Evolutionary conservation across 306 rosid species (phyloP).

Genomic region (Ormosia semicastrata): DNA sequence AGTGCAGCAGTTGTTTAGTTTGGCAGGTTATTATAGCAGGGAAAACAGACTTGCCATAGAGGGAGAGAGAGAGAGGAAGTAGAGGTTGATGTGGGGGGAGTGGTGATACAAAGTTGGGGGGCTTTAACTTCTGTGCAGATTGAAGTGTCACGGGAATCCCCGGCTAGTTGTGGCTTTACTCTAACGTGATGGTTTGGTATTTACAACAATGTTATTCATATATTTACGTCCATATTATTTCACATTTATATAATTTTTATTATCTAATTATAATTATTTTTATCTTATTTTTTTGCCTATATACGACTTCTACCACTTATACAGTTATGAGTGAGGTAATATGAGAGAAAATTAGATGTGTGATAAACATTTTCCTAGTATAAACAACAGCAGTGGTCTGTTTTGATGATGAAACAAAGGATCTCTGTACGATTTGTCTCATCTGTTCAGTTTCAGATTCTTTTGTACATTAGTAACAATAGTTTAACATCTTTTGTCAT

Average conservation of each 20-base stretch:
- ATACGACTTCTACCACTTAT: no score
- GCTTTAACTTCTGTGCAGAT: constrained; percentile 35
- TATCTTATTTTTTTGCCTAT: no score
- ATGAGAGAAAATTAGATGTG: no score
- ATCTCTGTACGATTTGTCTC: constrained; percentile 32
- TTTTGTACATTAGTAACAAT: constrained; percentile 1
- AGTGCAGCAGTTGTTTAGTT: neutral
- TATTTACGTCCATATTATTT: no score
- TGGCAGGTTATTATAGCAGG: constrained; percentile 1
- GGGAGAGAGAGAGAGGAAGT: neutral
- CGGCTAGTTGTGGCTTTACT: constrained; percentile 39
- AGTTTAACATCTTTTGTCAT: constrained; percentile 23
- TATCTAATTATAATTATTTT: no score
- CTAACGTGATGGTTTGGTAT: neutral
- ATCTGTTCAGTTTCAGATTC: constrained; percentile 33
- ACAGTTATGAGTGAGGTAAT: no score
- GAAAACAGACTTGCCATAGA: neutral
- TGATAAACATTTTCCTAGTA: neutral
- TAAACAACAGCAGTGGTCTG: constrained; percentile 16
- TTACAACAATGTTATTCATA: no score
- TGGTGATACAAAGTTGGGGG: neutral
- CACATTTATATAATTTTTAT: no score
- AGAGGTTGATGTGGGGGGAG: neutral
- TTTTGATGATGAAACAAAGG: constrained; percentile 42
- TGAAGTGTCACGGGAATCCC: constrained; percentile 68